phyloP scores from a whole-genome alignment of 306 rosid species.

The Vigna nakashimae region DNA sequence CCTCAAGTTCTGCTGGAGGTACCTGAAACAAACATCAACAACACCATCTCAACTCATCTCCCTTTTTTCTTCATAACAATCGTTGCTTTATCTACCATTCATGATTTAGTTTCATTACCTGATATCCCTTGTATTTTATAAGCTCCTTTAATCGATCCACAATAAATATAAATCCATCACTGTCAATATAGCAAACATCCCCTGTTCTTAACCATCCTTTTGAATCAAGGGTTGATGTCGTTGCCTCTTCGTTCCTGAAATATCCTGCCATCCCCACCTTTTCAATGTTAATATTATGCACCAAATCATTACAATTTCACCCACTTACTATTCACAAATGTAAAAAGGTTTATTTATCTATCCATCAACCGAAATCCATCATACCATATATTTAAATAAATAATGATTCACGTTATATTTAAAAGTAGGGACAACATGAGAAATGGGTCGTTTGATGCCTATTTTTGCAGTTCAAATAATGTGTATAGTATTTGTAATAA shows the following conservation, averaged over 20 bases:
- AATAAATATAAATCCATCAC: slow-evolving; percentile 82
- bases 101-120: slow-evolving; percentile 51
- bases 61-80: not conserved
- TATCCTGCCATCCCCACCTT: slow-evolving; percentile 59
- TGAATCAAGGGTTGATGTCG: slow-evolving; percentile 71
- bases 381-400: not conserved
- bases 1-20: slow-evolving; percentile 96
- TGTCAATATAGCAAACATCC: slow-evolving; percentile 83
- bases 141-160: slow-evolving; percentile 95
- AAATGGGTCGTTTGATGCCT: not conserved
- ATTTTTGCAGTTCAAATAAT: not conserved
- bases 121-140: slow-evolving; percentile 93
- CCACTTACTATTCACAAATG: not conserved
- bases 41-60: not conserved
- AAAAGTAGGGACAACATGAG: not conserved
- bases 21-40: slow-evolving; percentile 54
- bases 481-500: not conserved
- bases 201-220: slow-evolving; percentile 96
- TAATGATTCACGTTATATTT: not conserved
- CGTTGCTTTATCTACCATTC: not conserved
- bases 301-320: not conserved
- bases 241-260: slow-evolving; percentile 80
- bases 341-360: not conserved
- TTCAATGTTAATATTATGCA: not conserved
- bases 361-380: not conserved